These are phyloP conservation scores for Baorangia bicolor DNA, from an alignment of 768 basidiomycete species.

Conservation along the genomic window DNA sequence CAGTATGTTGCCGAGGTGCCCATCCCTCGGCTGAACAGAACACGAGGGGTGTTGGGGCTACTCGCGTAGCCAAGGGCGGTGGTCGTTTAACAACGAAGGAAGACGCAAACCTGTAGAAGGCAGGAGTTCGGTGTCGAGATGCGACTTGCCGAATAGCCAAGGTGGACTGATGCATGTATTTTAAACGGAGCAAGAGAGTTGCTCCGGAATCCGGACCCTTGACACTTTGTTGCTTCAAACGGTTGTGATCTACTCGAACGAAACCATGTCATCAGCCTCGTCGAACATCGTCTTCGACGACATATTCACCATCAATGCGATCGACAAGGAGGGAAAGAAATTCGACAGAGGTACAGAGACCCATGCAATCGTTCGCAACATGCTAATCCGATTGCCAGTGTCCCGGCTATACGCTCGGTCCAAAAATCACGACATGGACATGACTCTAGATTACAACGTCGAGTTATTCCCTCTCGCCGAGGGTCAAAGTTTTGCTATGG, in stretches of 20 bases:
- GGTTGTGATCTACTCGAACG: not conserved
- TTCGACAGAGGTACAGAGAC: constrained; percentile 85
- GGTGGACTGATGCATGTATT: not conserved
- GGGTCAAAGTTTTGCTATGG: constrained; percentile 77
- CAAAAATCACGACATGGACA: constrained; percentile 87
- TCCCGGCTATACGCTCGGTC: constrained; percentile 89
- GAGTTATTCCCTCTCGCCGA: constrained; percentile 79
- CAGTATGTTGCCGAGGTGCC: constrained; percentile 39
- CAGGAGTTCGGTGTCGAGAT: not conserved
- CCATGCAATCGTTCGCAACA: not conserved
- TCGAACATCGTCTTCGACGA: constrained; percentile 91
- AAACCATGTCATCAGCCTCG: constrained; percentile 52
- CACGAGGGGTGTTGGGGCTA: constrained; percentile 52
- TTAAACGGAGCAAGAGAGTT: not conserved
- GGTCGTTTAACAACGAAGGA: constrained; percentile 38
- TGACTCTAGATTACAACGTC: constrained; percentile 92
- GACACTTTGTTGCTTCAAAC: not conserved
- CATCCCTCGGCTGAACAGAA: constrained; percentile 50
- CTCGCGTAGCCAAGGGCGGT: constrained; percentile 41
- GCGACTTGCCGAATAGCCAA: not conserved
- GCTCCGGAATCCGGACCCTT: not conserved
- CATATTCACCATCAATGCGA: constrained; percentile 80
- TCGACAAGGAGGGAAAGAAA: constrained; percentile 93
- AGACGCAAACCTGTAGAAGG: constrained; percentile 15
- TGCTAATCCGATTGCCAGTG: constrained; percentile 48